Percentiles rank a stretch among this genome's conserved stretches.
phyloP scores from a whole-genome alignment of 2,329 filamentous ascomycete genomes.

The Fusarium sp. region DNA sequence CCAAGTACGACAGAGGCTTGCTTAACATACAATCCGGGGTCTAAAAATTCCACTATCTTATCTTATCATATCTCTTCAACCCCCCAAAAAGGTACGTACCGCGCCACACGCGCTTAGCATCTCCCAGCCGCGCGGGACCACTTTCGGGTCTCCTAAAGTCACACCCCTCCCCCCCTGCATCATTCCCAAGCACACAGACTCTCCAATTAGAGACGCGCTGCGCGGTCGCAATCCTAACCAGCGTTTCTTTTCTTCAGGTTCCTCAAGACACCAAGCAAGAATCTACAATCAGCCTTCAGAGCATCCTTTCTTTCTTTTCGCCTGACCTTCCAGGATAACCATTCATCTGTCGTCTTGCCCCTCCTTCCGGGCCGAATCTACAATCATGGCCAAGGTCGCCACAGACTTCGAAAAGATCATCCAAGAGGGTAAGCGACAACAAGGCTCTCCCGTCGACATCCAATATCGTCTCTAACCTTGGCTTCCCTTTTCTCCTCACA shows the following conservation, averaged over 20 bases:
- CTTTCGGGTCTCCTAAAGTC: conserved; percentile 11
- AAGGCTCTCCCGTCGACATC: neutral
- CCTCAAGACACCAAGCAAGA: conserved; percentile 8
- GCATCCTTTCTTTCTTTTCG: neutral
- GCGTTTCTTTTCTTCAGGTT: conserved; percentile 31
- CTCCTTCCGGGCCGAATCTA: neutral
- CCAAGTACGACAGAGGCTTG: neutral
- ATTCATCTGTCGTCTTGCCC: neutral
- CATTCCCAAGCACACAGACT: conserved; percentile 7
- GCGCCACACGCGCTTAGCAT: conserved; percentile 4
- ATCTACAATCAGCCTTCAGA: conserved; percentile 1
- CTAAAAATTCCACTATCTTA: conserved; percentile 40
- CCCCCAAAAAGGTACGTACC: conserved; percentile 3
- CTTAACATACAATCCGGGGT: neutral
- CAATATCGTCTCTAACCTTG: conserved; percentile 5
- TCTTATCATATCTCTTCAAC: conserved; percentile 6
- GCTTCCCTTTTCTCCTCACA: conserved; percentile 39
- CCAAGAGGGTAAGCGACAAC: conserved; percentile 54
- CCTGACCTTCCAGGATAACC: neutral
- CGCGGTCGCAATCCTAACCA: conserved; percentile 36
- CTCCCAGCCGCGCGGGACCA: conserved; percentile 18
- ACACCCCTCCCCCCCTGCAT: conserved; percentile 25
- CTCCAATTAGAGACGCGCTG: conserved; percentile 41
- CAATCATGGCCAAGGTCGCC: conserved; percentile 54
- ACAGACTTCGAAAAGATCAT: conserved; percentile 65